A percentile compares a stretch with the other conserved stretches of the same genome.
These are phyloP conservation scores for Mycena metata DNA, from an alignment of 768 basidiomycete genomes.

Conservation along the genomic window DNA sequence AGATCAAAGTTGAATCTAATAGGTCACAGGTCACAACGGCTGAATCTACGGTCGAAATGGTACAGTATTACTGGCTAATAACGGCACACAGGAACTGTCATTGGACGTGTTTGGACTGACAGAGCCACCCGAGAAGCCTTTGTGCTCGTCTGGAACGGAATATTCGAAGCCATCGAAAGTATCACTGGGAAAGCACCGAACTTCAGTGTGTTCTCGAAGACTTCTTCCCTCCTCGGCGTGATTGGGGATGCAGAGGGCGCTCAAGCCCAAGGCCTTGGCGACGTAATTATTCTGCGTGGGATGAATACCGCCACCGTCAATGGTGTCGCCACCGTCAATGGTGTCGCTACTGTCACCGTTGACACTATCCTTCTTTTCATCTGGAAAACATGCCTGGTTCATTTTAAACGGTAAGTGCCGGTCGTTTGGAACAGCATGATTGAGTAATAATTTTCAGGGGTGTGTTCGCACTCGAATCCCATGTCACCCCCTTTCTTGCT, in stretches of 20 bases:
- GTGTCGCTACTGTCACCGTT: too few relatives aligned
- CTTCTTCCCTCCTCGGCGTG: slow-evolving; percentile 4
- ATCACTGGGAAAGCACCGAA: neutral
- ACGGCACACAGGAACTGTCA: slow-evolving; percentile 1
- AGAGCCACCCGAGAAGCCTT: slow-evolving; percentile 10
- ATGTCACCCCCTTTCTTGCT: too few relatives aligned
- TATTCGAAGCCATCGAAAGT: slow-evolving; percentile 6
- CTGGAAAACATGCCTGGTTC: slow-evolving; percentile 8
- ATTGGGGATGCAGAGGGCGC: slow-evolving; percentile 10
- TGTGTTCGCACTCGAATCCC: too few relatives aligned
- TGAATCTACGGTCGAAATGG: too few relatives aligned
- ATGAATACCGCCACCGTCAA: neutral
- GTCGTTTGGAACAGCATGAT: too few relatives aligned
- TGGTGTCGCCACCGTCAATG: neutral
- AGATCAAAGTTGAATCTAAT: too few relatives aligned
- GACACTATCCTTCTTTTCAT: slow-evolving; percentile 1
- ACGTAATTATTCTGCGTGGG: slow-evolving; percentile 1
- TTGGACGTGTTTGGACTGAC: slow-evolving; percentile 6
- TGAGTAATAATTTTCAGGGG: too few relatives aligned
- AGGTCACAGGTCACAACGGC: too few relatives aligned
- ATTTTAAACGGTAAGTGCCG: too few relatives aligned
- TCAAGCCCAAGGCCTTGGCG: slow-evolving; percentile 11
- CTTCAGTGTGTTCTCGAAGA: slow-evolving; percentile 4
- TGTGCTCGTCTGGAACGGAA: slow-evolving; percentile 10
- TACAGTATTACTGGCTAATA: too few relatives aligned